Conservation (phyloP, 2,329 filamentous ascomycete genomes). For the Lecanosticta acicola region DNA sequence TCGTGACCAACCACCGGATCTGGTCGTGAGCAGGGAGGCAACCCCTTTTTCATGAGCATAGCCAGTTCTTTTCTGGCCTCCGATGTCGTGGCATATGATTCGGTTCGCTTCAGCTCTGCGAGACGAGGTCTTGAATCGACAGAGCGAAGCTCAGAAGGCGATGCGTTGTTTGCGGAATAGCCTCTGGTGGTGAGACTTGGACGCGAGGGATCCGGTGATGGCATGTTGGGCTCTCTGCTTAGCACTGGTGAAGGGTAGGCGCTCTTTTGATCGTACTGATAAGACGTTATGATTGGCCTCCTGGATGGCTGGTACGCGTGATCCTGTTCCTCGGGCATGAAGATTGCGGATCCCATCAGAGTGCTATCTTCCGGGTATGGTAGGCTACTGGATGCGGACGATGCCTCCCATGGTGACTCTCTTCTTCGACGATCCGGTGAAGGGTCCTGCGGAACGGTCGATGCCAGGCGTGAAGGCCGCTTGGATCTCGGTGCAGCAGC, state of each 20-base stretch:
- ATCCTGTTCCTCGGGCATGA: slow-evolving; percentile 41
- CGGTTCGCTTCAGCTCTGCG: slow-evolving; percentile 9
- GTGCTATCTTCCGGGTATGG: slow-evolving; percentile 42
- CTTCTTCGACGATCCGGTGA: slow-evolving; percentile 30
- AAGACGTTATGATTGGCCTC: background rate
- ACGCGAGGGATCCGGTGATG: background rate
- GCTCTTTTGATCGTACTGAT: background rate
- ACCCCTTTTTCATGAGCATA: slow-evolving; percentile 33
- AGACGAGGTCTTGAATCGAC: slow-evolving; percentile 8
- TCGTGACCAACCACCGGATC: slow-evolving; percentile 57
- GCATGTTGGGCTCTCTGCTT: slow-evolving; percentile 4
- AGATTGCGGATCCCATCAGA: slow-evolving; percentile 30
- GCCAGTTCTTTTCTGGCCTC: slow-evolving; percentile 43
- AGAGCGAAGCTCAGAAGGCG: background rate
- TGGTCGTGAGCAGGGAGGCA: slow-evolving; percentile 66
- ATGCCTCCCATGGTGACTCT: slow-evolving; percentile 17
- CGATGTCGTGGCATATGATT: slow-evolving; percentile 21
- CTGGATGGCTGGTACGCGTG: slow-evolving; percentile 34
- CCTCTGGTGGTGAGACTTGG: background rate
- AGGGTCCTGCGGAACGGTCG: slow-evolving; percentile 7
- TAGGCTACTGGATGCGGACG: slow-evolving; percentile 22
- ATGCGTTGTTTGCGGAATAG: background rate
- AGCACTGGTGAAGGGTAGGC: slow-evolving; percentile 16
- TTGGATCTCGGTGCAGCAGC: slow-evolving; percentile 20
- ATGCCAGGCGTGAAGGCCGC: slow-evolving; percentile 25